Evolutionary conservation across 116 monocot genomes (phyloP), one percentile per base, ranked within the genome.

Genomic region (Phalaenopsis hybrid): DNA sequence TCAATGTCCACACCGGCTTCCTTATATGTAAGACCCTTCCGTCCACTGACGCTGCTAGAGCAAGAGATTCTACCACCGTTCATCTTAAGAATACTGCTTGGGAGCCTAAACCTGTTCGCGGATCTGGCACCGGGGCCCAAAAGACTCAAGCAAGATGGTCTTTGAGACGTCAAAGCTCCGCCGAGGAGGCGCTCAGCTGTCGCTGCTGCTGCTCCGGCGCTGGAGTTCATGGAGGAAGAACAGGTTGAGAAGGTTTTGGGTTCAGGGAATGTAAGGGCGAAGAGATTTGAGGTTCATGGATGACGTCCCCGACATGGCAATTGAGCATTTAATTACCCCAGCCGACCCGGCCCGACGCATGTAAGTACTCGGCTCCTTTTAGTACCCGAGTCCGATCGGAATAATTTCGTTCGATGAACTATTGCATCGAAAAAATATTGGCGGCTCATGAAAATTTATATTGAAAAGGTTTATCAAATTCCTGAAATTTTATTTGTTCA

Each of bases 1-100:
- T 98, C 92, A 57, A 98, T 93, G 44, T 98, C 95, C 1, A 98
- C 98, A 17, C 98, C 98, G 12, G 98, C 87, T 12, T 88, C 95
- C 89, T 98, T 98, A 68, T 95, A 98, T 2, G 98, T 94, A 46
- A 97, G 76, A 11, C 90, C 90, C 76, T 81, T 68, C 5, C 48
- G 49, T 6, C 51, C 84, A 10, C 49, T 48, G 33, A 44, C 82
- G 41, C 69, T 75, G 17, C 31, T 75, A n/a, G 79, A 82, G 70
- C 86, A 86, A n/a, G 57, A 52, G 4, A 83, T 77, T 8, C 51
- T 23, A 6, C 11, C 48, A 5, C 77, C 77, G 77, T 9, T 25
- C 8, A 49, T 51, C 44, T 23, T 15, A 77, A 51, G 23, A 52
- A 28, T 16, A 51, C 31, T 16, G 28, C 77, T 25, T 20, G 23